Base-by-base conservation (phyloP, 495 filamentous ascomycete genomes). In the Sporormia fimetaria region DNA sequence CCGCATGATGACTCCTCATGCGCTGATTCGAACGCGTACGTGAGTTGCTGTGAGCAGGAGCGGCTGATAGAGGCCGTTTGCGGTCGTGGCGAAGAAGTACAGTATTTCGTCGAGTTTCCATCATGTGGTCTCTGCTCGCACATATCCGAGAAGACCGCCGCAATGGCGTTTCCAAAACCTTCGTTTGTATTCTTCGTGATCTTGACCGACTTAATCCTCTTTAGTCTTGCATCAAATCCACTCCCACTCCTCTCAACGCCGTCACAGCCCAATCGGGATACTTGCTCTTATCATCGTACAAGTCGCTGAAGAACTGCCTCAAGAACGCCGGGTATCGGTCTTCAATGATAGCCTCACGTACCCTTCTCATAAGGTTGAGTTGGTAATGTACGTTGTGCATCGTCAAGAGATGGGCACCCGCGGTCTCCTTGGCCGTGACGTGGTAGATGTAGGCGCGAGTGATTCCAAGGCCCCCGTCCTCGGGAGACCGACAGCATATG, bases 371-470 rank as follows among this genome's bases (percentile, higher is more conserved):
- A 47, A 99, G 60, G 32, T 73, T 67, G 20, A 99, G 68, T 48
- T 93, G 73, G 54, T 88, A 92, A 57, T 84, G 82, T 17, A 96
- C 84, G 58, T 99, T 96, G 62, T 99, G 90, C 49, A 94, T 80
- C 0, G 86, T 92, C 23, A 98, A 64, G 60, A 99, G 62, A 67
- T 99, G 90, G 14, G 92, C 90, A 8, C 87, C 88, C 0, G 82
- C 90, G 5, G 90, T 96, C 65, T 96, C 90, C 58, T 99, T 99
- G 2, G 78, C 78, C 0, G 84, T 78, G 33, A 93, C 69, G 62
- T 99, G 90, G 57, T 95, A 76, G 21, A 95, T 80, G 58, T 83
- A 95, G 4, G 92, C 84, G 33, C 79, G 71, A 12, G 90, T 92
- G 42, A 96, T 74, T 10, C 84, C 87, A 37, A 95, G 65, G 0